phyloP scores from a whole-genome alignment of 2,329 filamentous ascomycete species.

The Atkinsonella hypoxylon region DNA sequence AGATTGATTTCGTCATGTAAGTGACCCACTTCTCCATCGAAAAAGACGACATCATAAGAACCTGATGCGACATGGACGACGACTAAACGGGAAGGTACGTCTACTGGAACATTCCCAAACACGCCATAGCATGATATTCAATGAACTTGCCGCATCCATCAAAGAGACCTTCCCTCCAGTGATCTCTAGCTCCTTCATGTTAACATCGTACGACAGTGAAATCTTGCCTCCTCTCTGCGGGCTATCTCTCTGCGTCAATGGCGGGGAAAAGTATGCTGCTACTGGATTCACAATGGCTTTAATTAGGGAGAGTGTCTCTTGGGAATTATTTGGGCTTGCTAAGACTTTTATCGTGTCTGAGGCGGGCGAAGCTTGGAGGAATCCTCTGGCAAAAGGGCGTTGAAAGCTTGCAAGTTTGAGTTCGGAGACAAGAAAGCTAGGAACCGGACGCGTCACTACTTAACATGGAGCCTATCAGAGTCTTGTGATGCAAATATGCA shows the following conservation, averaged over 20 bases:
- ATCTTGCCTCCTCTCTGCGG: neutral
- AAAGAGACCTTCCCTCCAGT: conserved; percentile 44
- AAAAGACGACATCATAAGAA: conserved; percentile 12
- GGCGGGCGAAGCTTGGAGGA: conserved; percentile 21
- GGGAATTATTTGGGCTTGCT: conserved; percentile 43
- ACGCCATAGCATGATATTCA: conserved; percentile 47
- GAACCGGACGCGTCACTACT: too few relatives aligned
- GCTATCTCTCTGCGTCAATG: conserved; percentile 25
- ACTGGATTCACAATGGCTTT: conserved; percentile 39
- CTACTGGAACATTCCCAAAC: conserved; percentile 48
- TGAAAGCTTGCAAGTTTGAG: conserved; percentile 19
- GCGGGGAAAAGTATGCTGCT: conserved; percentile 50
- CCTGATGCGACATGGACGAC: conserved; percentile 39
- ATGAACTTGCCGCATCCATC: conserved; percentile 46
- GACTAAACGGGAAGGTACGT: conserved; percentile 43
- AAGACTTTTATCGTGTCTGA: conserved; percentile 26
- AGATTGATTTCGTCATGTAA: conserved; percentile 36
- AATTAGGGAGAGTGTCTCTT: conserved; percentile 45
- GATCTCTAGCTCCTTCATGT: conserved; percentile 52
- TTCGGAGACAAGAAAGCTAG: conserved; percentile 17
- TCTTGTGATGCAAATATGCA: too few relatives aligned
- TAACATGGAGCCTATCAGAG: too few relatives aligned
- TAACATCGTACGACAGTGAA: conserved; percentile 29
- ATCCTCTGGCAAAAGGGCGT: conserved; percentile 19
- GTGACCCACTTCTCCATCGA: neutral